These are phyloP conservation scores for Priceomyces medius DNA, from an alignment of 805 yeast genomes.

Conservation along the genomic window DNA sequence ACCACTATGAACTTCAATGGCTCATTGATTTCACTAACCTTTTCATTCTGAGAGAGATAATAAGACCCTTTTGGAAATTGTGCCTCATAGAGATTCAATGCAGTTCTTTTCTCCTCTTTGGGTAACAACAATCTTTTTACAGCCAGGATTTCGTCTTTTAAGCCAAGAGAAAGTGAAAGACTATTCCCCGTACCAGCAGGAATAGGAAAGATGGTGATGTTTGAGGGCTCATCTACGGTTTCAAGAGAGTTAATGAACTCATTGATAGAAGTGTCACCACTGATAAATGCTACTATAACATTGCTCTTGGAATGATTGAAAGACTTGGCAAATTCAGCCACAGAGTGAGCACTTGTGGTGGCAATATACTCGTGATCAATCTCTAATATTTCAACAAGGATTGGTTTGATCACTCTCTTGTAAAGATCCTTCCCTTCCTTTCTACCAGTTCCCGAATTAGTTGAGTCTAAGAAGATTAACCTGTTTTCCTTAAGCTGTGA, in stretches of 20 bases:
- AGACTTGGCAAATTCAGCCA: slow-evolving; percentile 37
- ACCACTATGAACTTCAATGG: slow-evolving; percentile 56
- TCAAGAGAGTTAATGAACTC: slow-evolving; percentile 65
- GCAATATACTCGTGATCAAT: slow-evolving; percentile 40
- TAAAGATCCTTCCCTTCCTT: slow-evolving; percentile 35
- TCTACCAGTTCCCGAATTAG: slow-evolving; percentile 49
- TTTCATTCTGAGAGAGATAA: slow-evolving; percentile 19
- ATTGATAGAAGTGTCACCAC: slow-evolving; percentile 84
- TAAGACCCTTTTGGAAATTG: slow-evolving; percentile 38
- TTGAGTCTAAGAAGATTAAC: slow-evolving; percentile 44
- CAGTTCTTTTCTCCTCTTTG: slow-evolving; percentile 12
- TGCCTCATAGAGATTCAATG: slow-evolving; percentile 47
- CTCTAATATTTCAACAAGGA: slow-evolving; percentile 36
- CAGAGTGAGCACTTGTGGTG: slow-evolving; percentile 41
- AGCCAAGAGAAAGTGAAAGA: slow-evolving; percentile 59
- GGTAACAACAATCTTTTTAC: slow-evolving; percentile 18
- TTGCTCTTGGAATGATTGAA: slow-evolving; percentile 18
- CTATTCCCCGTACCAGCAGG: slow-evolving; percentile 92
- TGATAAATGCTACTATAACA: slow-evolving; percentile 57
- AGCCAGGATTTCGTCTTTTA: slow-evolving; percentile 21
- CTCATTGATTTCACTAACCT: slow-evolving; percentile 8
- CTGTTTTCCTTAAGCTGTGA: background rate
- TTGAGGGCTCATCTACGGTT: slow-evolving; percentile 1
- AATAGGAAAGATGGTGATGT: slow-evolving; percentile 36
- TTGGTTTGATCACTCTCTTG: slow-evolving; percentile 43